These are phyloP conservation scores for Thraustochytrium striatum DNA, from an alignment of 352 stramenopile species.

Conservation along the genomic window DNA sequence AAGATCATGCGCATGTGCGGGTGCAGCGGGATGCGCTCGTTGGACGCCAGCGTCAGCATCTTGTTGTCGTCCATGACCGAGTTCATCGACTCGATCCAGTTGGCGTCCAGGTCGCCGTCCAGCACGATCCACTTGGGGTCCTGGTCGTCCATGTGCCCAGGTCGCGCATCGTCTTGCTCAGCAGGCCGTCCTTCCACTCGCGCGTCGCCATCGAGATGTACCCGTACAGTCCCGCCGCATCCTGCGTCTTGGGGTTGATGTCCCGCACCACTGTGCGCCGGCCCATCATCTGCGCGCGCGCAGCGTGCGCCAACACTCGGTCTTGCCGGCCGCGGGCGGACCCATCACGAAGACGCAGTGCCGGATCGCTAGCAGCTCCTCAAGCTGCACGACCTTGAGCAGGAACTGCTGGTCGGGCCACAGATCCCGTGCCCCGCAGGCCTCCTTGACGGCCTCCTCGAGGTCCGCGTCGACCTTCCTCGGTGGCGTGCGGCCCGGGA, in stretches of 20 bases:
- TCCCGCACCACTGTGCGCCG: slow-evolving; percentile 66
- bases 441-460: slow-evolving; percentile 78
- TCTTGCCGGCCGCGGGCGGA: slow-evolving; percentile 84
- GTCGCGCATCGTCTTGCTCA: slow-evolving; percentile 91
- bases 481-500: slow-evolving; percentile 84
- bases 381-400: slow-evolving; percentile 88
- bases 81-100: slow-evolving; percentile 95
- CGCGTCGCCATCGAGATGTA: slow-evolving; percentile 89
- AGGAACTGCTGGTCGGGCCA: slow-evolving; percentile 85
- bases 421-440: slow-evolving; percentile 77
- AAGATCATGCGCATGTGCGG: slow-evolving; percentile 95
- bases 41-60: slow-evolving; percentile 91
- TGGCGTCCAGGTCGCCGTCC: slow-evolving; percentile 92
- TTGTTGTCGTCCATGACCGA: slow-evolving; percentile 94
- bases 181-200: slow-evolving; percentile 91
- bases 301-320: slow-evolving; percentile 89
- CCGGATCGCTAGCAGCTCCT: slow-evolving; percentile 86
- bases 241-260: slow-evolving; percentile 91
- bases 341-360: slow-evolving; percentile 96
- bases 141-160: slow-evolving; percentile 77
- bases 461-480: slow-evolving; percentile 84
- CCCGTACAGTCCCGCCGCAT: slow-evolving; percentile 90
- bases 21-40: slow-evolving; percentile 92
- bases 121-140: slow-evolving; percentile 95
- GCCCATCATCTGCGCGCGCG: slow-evolving; percentile 65